These are phyloP conservation scores for Colletotrichum eleusines DNA, from an alignment of 2,329 filamentous ascomycete species.

Conservation along the genomic window DNA sequence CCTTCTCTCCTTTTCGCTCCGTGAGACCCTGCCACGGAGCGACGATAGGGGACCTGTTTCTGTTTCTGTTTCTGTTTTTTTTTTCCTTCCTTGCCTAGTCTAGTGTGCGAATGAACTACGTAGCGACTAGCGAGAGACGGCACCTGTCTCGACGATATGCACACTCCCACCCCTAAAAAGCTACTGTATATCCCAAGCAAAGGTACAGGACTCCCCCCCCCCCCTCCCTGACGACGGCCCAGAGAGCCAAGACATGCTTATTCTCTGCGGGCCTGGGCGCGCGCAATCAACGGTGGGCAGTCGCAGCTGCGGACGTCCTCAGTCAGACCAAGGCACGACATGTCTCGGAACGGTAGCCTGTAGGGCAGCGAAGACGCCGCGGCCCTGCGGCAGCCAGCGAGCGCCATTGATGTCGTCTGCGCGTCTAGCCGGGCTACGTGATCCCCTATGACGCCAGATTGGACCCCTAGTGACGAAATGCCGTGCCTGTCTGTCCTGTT, in stretches of 20 bases:
- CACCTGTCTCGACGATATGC: conserved; percentile 10
- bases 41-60: conserved; percentile 6
- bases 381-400: not conserved
- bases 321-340: not conserved
- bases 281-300: not conserved
- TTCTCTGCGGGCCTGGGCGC: conserved; percentile 1
- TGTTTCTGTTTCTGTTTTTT: not conserved
- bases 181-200: not conserved
- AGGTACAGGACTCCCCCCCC: no score
- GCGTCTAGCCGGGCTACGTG: conserved; percentile 1
- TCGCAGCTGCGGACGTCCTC: not conserved
- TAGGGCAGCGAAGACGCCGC: not conserved
- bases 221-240: not conserved
- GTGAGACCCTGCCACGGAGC: not conserved
- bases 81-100: no score
- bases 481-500: no score
- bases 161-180: conserved; percentile 28
- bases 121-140: not conserved
- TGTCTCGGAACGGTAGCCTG: not conserved
- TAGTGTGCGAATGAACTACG: no score
- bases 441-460: conserved; percentile 36
- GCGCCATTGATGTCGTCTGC: conserved; percentile 10
- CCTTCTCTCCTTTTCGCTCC: not conserved
- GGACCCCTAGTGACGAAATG: conserved; percentile 36
- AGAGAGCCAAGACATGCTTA: not conserved